Base-by-base conservation (phyloP, 2,329 filamentous ascomycete species). In the Cercospora brassicicola region DNA sequence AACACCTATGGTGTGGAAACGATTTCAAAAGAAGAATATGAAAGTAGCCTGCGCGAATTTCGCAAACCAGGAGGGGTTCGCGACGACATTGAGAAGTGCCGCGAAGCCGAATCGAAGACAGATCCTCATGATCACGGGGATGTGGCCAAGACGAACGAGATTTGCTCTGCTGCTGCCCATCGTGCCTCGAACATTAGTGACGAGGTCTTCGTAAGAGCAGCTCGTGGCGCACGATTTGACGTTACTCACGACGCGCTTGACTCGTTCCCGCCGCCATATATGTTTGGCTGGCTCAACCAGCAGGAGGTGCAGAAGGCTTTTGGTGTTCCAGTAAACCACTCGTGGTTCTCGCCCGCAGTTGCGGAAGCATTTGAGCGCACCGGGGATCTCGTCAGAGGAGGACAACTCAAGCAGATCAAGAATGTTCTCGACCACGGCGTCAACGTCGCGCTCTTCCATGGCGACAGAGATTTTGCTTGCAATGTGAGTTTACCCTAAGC, bases 401-500 rank as follows among this genome's bases (percentile, higher is more conserved):
- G 76, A 1, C 77, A 79, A 53, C 66, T 83, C 13, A 71, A 78
- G 2, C 80, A 82, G 56, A 69, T 84, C 10, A 78, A 77, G 5
- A 77, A 77, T 15, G 74, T 85, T 18, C 76, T 85, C 18, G 74
- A 76, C 31, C 74, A 79, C 4, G 81, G 81, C 39, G 76, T 85
- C 59, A 81, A 87, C 20, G 86, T 95, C 26, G 88, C 89, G 5
- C 80, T 95, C 67, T 85, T 93, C 65, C 92, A 94, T 76, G 88
- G 88, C 8, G 87, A 89, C 71, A 83, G 85, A 33, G 86, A 88
- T 72, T 84, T 84, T 71, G 83, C 85, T 61, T 86, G 81, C 64
- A 80, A 80, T 61, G 61, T 63, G 23, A 63, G 61, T 23, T 20
- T 0, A 2, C 1, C 23, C 5, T 23, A 8, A 56, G 11, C 5